Evolutionary conservation across 371 early-diverging fungal genomes (phyloP).

Genomic region (Syncephalastrum sp.): DNA sequence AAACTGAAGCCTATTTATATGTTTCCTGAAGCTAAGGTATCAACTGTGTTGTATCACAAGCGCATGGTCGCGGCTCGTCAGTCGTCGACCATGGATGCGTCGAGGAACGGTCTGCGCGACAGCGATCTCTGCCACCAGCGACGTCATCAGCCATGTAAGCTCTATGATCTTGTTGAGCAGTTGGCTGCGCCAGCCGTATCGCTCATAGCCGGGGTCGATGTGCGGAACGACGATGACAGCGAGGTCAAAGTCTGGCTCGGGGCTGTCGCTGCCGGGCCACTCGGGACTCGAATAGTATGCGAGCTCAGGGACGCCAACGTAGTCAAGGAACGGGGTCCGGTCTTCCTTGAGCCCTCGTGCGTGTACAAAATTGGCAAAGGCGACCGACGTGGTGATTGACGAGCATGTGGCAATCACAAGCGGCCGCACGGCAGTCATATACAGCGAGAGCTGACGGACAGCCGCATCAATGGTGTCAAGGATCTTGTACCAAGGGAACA

Average conservation of each 20-base stretch:
- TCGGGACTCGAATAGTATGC: not conserved
- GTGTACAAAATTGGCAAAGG: not conserved
- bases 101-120: not conserved
- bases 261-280: not conserved
- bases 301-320: not conserved
- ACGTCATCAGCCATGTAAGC: not conserved
- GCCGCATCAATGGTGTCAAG: not conserved
- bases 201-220: not conserved
- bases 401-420: not conserved
- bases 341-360: not conserved
- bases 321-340: not conserved
- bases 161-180: slow-evolving; percentile 6
- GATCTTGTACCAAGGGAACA: not conserved
- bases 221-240: not conserved
- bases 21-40: too few species aligned
- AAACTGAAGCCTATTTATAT: too few species aligned
- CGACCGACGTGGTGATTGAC: not conserved
- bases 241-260: not conserved
- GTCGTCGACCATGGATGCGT: too few species aligned
- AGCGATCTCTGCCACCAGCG: not conserved
- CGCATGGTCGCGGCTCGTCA: not conserved
- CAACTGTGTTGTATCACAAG: not conserved
- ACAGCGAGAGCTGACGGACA: not conserved
- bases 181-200: slow-evolving; percentile 1
- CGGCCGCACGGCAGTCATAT: not conserved